Conservation (phyloP, 495 filamentous ascomycete species). For the Penicillium parvum region DNA sequence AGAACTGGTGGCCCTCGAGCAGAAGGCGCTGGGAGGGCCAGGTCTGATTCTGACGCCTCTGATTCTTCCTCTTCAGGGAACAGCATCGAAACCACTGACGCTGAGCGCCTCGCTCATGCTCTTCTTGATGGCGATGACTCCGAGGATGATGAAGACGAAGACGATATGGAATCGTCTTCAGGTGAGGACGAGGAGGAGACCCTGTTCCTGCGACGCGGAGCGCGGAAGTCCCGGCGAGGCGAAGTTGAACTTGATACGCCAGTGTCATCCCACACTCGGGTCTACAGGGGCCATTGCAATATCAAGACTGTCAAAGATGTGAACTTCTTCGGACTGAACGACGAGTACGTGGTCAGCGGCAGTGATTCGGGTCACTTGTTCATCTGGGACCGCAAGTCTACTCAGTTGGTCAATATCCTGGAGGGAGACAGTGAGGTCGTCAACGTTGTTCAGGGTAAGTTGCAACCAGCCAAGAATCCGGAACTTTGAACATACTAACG, state of each 20-base stretch:
- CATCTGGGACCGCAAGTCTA: slow-evolving; percentile 65
- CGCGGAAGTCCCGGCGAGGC: slow-evolving; percentile 32
- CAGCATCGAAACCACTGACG: not conserved
- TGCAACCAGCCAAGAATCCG: not conserved
- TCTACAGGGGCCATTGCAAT: slow-evolving; percentile 68
- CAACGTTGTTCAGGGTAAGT: slow-evolving; percentile 64
- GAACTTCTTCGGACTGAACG: slow-evolving; percentile 66
- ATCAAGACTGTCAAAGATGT: slow-evolving; percentile 72
- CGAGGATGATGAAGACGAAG: slow-evolving; percentile 17
- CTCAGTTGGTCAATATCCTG: slow-evolving; percentile 61
- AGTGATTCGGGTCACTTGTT: slow-evolving; percentile 67
- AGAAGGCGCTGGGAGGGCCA: not conserved
- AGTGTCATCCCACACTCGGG: slow-evolving; percentile 52
- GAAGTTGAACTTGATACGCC: slow-evolving; percentile 53
- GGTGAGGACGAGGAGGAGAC: slow-evolving; percentile 14
- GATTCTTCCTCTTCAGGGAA: no score
- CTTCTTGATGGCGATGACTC: slow-evolving; percentile 11
- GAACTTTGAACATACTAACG: not conserved
- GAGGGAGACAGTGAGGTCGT: slow-evolving; percentile 70
- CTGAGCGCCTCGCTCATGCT: slow-evolving; percentile 12
- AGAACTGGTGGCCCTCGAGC: not conserved
- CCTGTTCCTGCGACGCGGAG: not conserved
- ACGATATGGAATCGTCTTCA: slow-evolving; percentile 15
- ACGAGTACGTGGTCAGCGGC: slow-evolving; percentile 72
- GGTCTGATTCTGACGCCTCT: slow-evolving; percentile 22